phyloP scores from a whole-genome alignment of 768 basidiomycete genomes.

The Pleurotus sapidus region DNA sequence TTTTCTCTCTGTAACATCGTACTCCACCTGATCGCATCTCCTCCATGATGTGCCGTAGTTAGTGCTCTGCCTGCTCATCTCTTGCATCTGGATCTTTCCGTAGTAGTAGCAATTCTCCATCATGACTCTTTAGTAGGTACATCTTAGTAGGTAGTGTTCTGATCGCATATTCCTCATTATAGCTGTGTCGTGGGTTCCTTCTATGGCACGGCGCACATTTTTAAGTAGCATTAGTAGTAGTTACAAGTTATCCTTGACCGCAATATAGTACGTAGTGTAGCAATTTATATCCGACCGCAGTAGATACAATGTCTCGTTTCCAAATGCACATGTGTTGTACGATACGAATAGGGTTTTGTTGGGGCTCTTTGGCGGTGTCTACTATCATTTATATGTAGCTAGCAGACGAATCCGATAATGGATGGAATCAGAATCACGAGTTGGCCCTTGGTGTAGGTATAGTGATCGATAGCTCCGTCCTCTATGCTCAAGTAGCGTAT shows the following conservation, averaged over 20 bases:
- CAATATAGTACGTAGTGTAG: conserved; percentile 4
- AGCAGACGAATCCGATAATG: no score
- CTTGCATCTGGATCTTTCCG: conserved; percentile 49
- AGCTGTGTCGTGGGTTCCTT: neutral
- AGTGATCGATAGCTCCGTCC: no score
- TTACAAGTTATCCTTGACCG: conserved; percentile 3
- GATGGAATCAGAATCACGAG: no score
- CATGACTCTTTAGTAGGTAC: conserved; percentile 9
- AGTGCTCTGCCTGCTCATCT: conserved; percentile 26
- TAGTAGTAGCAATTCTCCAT: conserved; percentile 33
- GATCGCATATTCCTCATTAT: neutral
- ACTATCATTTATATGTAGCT: no score
- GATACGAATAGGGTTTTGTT: conserved; percentile 6
- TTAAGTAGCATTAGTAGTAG: conserved; percentile 12
- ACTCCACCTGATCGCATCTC: conserved; percentile 11
- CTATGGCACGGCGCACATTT: neutral
- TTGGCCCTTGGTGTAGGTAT: no score
- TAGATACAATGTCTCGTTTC: conserved; percentile 6
- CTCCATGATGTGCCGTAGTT: conserved; percentile 17
- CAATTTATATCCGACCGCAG: conserved; percentile 7
- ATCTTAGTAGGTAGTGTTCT: conserved; percentile 5
- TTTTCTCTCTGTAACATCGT: conserved; percentile 7
- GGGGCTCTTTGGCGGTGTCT: neutral
- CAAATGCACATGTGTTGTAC: conserved; percentile 9
- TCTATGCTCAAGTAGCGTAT: no score